A percentile compares a stretch with the other conserved stretches of the same genome.
Conservation (phyloP, 2,329 filamentous ascomycete genomes). For the Tolypocladium tropicale region DNA sequence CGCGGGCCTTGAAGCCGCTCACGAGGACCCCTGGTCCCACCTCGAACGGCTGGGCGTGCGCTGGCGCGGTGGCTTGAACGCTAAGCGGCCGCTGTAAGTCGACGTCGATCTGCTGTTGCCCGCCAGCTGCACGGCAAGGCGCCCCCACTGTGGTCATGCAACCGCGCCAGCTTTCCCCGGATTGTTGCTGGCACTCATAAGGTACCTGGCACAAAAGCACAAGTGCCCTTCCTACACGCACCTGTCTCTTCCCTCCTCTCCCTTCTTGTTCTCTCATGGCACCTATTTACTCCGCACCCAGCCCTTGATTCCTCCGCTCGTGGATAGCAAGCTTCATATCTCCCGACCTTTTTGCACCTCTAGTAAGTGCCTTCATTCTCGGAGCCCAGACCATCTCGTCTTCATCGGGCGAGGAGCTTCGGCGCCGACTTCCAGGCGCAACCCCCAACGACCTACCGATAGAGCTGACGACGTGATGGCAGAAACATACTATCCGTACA, state of each 20-base stretch:
- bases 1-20: background rate
- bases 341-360: background rate
- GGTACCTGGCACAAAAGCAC: no score
- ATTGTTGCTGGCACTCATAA: background rate
- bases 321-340: background rate
- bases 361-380: background rate
- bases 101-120: background rate
- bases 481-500: slow-evolving; percentile 2
- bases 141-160: background rate
- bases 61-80: background rate
- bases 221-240: slow-evolving; percentile 1
- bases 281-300: background rate
- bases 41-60: background rate
- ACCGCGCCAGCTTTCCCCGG: slow-evolving; percentile 1
- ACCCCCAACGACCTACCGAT: background rate
- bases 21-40: background rate
- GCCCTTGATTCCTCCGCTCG: background rate
- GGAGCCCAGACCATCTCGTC: background rate
- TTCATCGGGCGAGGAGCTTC: background rate
- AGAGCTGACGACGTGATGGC: background rate
- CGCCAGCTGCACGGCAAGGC: background rate
- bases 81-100: background rate
- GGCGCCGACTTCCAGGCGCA: background rate
- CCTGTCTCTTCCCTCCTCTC: background rate
- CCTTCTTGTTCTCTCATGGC: slow-evolving; percentile 1